These are phyloP conservation scores for Akanthomyces lecanii DNA, from an alignment of 2,329 filamentous ascomycete genomes.

Conservation along the genomic window DNA sequence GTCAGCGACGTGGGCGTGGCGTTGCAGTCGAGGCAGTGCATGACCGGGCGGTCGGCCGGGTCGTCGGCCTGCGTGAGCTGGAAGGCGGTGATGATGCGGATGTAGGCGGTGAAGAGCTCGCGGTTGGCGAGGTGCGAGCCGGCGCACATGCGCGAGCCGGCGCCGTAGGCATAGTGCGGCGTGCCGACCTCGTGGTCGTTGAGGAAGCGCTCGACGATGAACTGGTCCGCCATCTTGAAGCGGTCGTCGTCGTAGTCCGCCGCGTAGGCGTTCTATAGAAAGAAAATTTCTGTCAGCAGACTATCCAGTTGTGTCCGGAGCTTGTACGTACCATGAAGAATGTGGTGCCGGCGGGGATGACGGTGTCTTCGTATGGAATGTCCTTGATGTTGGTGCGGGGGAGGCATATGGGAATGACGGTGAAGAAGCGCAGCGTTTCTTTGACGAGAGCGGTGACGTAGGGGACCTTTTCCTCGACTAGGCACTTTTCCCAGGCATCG, in stretches of 20 bases:
- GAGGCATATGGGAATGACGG: conserved; percentile 73
- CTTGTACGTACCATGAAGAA: conserved; percentile 64
- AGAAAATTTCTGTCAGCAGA: background rate
- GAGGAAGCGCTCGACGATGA: conserved; percentile 69
- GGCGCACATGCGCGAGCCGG: conserved; percentile 60
- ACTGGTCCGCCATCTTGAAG: conserved; percentile 59
- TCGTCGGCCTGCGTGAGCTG: conserved; percentile 47
- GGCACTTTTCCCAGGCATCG: conserved; percentile 71
- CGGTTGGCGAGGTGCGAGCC: conserved; percentile 61
- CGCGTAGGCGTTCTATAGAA: conserved; percentile 61
- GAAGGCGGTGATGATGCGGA: conserved; percentile 57
- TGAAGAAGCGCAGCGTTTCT: conserved; percentile 74
- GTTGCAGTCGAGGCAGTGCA: conserved; percentile 56
- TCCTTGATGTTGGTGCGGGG: conserved; percentile 69
- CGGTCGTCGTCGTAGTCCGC: conserved; percentile 68
- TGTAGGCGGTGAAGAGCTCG: conserved; percentile 57
- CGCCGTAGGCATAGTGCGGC: conserved; percentile 59
- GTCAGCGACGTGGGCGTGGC: conserved; percentile 54
- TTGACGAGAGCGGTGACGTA: conserved; percentile 77
- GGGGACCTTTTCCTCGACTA: conserved; percentile 68
- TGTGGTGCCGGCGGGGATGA: conserved; percentile 70
- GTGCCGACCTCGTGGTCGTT: conserved; percentile 51
- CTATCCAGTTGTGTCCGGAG: background rate
- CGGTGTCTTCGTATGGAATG: conserved; percentile 62
- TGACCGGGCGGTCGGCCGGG: conserved; percentile 44